Evolutionary conservation across 805 yeast species (phyloP).

Genomic region (Cyberlindnera mississippiensis): DNA sequence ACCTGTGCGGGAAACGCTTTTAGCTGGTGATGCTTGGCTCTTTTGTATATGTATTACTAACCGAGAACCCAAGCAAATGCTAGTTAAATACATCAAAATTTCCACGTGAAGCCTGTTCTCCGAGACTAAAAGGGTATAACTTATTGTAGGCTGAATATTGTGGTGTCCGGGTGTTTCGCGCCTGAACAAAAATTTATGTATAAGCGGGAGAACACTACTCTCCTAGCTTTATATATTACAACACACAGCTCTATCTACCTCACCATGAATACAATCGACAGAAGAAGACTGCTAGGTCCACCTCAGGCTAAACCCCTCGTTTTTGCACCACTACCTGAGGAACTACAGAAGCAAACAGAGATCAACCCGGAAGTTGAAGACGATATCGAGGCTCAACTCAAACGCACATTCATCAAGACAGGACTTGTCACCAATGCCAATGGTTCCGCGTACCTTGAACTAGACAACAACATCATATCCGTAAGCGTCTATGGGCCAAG

Average conservation of each 20-base stretch:
- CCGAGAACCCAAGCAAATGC: no score
- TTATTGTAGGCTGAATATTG: no score
- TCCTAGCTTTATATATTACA: no score
- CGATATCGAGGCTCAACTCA: slow-evolving; percentile 30
- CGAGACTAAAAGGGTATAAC: no score
- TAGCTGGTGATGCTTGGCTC: no score
- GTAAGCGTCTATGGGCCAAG: slow-evolving; percentile 85
- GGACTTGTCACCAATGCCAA: slow-evolving; percentile 67
- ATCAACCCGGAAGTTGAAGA: slow-evolving; percentile 17
- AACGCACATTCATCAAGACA: slow-evolving; percentile 50
- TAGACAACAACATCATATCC: slow-evolving; percentile 42
- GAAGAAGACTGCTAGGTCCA: slow-evolving; percentile 88
- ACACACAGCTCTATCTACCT: background rate
- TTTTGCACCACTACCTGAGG: slow-evolving; percentile 30
- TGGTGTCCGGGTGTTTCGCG: background rate
- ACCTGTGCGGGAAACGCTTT: no score
- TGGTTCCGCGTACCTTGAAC: slow-evolving; percentile 81
- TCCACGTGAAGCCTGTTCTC: no score
- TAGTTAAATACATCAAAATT: no score
- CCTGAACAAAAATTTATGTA: no score
- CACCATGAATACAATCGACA: slow-evolving; percentile 39
- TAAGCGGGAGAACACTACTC: background rate
- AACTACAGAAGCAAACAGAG: slow-evolving; percentile 7
- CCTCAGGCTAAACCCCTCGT: slow-evolving; percentile 52
- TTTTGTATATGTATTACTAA: no score